phyloP scores from a whole-genome alignment of 176 grass and related monocot genomes.

The Zoysia pacifica region DNA sequence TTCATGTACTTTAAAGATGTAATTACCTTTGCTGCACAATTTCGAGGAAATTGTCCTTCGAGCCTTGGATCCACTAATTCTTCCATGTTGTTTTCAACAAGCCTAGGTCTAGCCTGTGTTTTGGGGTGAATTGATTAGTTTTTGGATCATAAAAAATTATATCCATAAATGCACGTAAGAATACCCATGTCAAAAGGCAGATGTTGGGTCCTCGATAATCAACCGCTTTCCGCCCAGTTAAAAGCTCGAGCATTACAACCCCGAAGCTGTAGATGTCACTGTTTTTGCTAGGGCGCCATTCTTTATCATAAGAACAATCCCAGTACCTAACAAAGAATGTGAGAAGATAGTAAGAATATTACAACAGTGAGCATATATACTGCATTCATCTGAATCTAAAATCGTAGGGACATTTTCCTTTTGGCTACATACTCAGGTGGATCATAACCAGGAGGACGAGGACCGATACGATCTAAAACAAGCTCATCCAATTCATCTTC shows the following conservation, averaged over 20 bases:
- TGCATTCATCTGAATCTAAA: not conserved
- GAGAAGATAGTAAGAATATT: not conserved
- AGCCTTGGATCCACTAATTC: constrained; percentile 52
- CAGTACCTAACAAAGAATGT: constrained; percentile 15
- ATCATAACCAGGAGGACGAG: constrained; percentile 14
- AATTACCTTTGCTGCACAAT: constrained; percentile 43
- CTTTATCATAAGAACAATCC: not conserved
- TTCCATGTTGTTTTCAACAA: constrained; percentile 48
- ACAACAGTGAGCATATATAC: not conserved
- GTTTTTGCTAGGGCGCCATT: constrained; percentile 20
- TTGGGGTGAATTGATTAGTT: not conserved
- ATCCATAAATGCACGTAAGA: not conserved
- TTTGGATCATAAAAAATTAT: not conserved
- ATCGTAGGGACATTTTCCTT: not conserved
- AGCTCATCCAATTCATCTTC: not conserved
- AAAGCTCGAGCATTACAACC: constrained; percentile 51
- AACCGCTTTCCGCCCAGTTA: constrained; percentile 38
- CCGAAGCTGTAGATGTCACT: constrained; percentile 56
- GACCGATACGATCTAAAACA: too few relatives aligned
- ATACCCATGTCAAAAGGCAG: constrained; percentile 51
- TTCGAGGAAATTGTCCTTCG: constrained; percentile 41
- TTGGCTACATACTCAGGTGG: constrained; percentile 53
- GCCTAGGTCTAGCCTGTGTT: constrained; percentile 43
- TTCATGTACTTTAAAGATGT: not conserved
- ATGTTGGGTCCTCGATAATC: constrained; percentile 23